phyloP scores from a whole-genome alignment of 2,329 filamentous ascomycete species.

The Phyllosticta capitalensis region DNA sequence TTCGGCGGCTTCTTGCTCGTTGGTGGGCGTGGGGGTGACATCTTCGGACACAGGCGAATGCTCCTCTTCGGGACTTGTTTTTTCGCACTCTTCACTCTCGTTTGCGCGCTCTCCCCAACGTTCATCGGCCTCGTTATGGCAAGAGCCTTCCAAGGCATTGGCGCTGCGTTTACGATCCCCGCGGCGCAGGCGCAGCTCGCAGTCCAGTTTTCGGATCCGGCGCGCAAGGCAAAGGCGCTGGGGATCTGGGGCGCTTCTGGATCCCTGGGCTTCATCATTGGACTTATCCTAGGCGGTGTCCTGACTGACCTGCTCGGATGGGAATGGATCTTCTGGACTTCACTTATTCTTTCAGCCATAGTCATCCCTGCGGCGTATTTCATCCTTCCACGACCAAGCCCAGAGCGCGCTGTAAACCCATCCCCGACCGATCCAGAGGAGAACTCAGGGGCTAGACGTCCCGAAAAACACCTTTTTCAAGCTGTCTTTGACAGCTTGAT shows the following conservation, averaged over 20 bases:
- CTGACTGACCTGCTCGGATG: conserved; percentile 10
- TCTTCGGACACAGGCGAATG: conserved; percentile 3
- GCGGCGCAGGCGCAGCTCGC: conserved; percentile 10
- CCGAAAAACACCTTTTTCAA: neutral
- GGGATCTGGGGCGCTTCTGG: conserved; percentile 9
- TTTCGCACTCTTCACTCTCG: conserved; percentile 9
- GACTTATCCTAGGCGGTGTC: conserved; percentile 10
- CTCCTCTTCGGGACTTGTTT: conserved; percentile 7
- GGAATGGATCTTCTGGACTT: conserved; percentile 12
- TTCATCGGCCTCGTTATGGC: conserved; percentile 9
- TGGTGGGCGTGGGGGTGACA: conserved; percentile 3
- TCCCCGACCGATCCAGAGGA: neutral
- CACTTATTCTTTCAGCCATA: conserved; percentile 3
- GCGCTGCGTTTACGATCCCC: conserved; percentile 10
- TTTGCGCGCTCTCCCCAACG: conserved; percentile 6
- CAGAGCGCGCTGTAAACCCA: neutral
- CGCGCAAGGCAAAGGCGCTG: conserved; percentile 6
- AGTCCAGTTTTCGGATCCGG: conserved; percentile 5
- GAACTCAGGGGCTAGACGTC: neutral
- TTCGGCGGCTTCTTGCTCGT: conserved; percentile 4
- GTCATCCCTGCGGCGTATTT: conserved; percentile 9
- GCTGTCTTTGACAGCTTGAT: conserved; percentile 2
- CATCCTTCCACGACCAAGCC: neutral
- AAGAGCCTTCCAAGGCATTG: conserved; percentile 10
- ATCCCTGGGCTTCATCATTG: conserved; percentile 10